These are phyloP conservation scores for Liriodendron chinense DNA, from an alignment of 164 flowering plant genomes.

Conservation along the genomic window DNA sequence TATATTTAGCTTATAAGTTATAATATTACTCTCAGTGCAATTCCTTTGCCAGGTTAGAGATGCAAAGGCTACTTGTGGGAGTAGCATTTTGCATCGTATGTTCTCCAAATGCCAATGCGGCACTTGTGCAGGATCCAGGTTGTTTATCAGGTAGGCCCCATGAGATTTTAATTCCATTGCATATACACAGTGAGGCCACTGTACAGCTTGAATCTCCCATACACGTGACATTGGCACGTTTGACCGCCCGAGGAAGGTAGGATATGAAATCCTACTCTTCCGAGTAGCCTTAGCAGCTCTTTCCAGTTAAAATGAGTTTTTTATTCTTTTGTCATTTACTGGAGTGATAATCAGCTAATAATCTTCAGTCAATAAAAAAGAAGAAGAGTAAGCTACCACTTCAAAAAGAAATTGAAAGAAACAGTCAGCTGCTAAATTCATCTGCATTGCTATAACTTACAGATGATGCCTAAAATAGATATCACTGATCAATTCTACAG, in stretches of 20 bases:
- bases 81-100: background rate
- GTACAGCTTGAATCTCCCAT: background rate
- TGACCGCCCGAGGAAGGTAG: background rate
- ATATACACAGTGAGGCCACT: background rate
- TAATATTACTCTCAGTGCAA: background rate
- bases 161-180: background rate
- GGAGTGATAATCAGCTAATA: background rate
- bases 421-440: background rate
- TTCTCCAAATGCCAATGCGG: background rate
- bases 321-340: background rate
- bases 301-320: background rate
- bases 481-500: background rate
- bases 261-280: background rate
- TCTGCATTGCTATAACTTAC: background rate
- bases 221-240: background rate
- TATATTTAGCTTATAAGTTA: no score
- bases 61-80: background rate
- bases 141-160: background rate
- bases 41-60: background rate
- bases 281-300: background rate
- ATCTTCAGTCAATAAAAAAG: no score
- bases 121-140: background rate
- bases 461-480: background rate
- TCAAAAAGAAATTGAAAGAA: background rate
- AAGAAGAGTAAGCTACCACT: background rate